Evolutionary conservation across 306 rosid species (phyloP).

Genomic region (Medicago arabica): DNA sequence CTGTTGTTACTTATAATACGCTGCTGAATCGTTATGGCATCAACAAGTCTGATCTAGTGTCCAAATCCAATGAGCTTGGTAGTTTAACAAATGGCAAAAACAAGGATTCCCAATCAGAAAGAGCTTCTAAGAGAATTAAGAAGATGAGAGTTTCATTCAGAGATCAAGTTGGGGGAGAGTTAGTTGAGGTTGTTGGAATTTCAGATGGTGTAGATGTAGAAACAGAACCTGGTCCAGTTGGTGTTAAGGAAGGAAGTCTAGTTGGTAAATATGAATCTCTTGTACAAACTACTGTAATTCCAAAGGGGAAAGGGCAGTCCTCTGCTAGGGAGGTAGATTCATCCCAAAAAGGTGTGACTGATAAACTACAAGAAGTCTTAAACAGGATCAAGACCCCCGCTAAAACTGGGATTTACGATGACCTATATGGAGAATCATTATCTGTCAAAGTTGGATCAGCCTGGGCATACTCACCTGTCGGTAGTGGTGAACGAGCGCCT

Average conservation of each 20-base stretch:
- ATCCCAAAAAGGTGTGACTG: constrained; percentile 86
- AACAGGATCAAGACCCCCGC: constrained; percentile 74
- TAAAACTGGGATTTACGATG: constrained; percentile 83
- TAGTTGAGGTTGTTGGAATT: constrained; percentile 86
- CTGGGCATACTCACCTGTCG: constrained; percentile 78
- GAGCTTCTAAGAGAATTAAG: constrained; percentile 74
- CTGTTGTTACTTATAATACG: constrained; percentile 86
- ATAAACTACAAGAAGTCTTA: constrained; percentile 86
- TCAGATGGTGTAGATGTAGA: constrained; percentile 97
- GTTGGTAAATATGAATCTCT: constrained; percentile 97
- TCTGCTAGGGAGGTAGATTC: constrained; percentile 59
- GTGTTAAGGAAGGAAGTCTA: constrained; percentile 96
- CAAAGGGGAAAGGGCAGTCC: constrained; percentile 86
- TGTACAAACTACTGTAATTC: constrained; percentile 87
- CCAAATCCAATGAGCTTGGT: constrained; percentile 55
- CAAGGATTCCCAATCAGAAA: constrained; percentile 54
- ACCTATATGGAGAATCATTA: constrained; percentile 86
- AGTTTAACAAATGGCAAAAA: constrained; percentile 45
- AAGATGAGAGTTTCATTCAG: constrained; percentile 83
- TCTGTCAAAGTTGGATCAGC: constrained; percentile 87
- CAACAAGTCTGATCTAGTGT: constrained; percentile 52
- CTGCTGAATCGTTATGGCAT: constrained; percentile 85
- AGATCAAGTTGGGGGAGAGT: constrained; percentile 95
- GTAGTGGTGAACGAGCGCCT: constrained; percentile 50
- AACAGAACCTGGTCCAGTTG: constrained; percentile 95